Base-by-base conservation (phyloP, 805 yeast species). In the Schizosaccharomyces cryophilus region DNA sequence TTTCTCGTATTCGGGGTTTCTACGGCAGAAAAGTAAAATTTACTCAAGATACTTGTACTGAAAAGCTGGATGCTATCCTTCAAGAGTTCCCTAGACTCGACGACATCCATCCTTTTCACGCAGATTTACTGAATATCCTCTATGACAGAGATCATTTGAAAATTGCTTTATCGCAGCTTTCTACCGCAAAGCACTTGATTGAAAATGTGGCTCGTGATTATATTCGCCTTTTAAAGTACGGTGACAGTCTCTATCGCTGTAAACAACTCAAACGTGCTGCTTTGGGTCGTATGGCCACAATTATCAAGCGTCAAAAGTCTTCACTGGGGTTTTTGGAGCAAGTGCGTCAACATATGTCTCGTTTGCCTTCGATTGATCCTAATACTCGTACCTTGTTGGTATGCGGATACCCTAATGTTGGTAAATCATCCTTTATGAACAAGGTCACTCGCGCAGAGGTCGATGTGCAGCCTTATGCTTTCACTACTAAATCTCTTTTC, bases 341-440 rank as follows among this genome's bases (percentile, higher is more conserved):
- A 76, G 99, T 93, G 62, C 84, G 99, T 77, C 99, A 93, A 77
- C 99, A 93, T 76, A 80, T 93, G 76, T 96, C 97, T 68, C 88
- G 99, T 80, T 78, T 93, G 68, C 99, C 99, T 63, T 80, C 90
- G 66, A 93, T 93, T 72, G 98, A 93, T 73, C 99, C 99, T 70
- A 93, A 93, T 74, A 93, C 99, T 62, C 85, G 99, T 77, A 93
- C 99, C 29, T 77, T 93, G 67, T 79, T 93, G 69, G 90, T 93
- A 69, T 93, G 99, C 76, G 99, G 99, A 64, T 93, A 93, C 74
- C 99, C 99, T 62, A 93, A 93, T 73, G 99, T 93, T 64, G 99
- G 99, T 75, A 93, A 93, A 74, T 93, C 98, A 15, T 87, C 96
- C 17, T 93, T 93, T 74, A 78, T 93, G 73, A 79, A 82, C 70